Evolutionary conservation across 495 filamentous ascomycete genomes (phyloP), one percentile per base, ranked within the genome.

Genomic region (Neurospora tetrasperma): DNA sequence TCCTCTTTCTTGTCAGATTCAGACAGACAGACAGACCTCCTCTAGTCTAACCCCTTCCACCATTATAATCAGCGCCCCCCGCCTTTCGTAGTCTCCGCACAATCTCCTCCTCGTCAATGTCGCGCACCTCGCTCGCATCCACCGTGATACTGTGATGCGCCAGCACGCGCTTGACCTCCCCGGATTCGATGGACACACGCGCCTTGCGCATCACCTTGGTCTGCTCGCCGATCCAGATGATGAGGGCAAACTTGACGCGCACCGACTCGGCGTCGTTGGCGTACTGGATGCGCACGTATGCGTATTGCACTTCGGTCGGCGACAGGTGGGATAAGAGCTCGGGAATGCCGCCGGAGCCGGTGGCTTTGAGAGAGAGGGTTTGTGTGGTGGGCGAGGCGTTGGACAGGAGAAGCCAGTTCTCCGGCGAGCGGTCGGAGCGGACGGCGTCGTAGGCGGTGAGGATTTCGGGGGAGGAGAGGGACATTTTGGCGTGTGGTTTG

Each of bases 201-300:
- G 87, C 87, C 78, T 89, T 89, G 27, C 87, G 81, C 87, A 89
- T 89, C 41, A 89, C 84, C 76, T 85, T 87, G 1, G 86, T 87
- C 40, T 75, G 69, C 76, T 84, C 79, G 72, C 87, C 87, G 75
- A 88, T 88, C 87, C 87, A 89, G 44, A 88, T 82, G 31, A 89
- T 78, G 16, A 89, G 76, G 7, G 81, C 83, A 75, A 89, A 89
- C 79, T 89, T 89, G 74, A 88, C 84, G n/a, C 87, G 80, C 79
- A 82, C 86, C 77, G 78, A 82, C 80, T 89, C 87, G 70, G 84
- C 84, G 76, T 89, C 87, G 80, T 89, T 88, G 69, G 86, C 86
- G 76, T 89, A 86, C 78, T 88, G 86, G 77, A 89, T 78, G 10
- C 87, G 83, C 71, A 82, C 84, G 78, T 88, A 89, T n/a, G 80